Evolutionary conservation across 768 basidiomycete genomes (phyloP).

Genomic region (Xerocomus spinulosus): DNA sequence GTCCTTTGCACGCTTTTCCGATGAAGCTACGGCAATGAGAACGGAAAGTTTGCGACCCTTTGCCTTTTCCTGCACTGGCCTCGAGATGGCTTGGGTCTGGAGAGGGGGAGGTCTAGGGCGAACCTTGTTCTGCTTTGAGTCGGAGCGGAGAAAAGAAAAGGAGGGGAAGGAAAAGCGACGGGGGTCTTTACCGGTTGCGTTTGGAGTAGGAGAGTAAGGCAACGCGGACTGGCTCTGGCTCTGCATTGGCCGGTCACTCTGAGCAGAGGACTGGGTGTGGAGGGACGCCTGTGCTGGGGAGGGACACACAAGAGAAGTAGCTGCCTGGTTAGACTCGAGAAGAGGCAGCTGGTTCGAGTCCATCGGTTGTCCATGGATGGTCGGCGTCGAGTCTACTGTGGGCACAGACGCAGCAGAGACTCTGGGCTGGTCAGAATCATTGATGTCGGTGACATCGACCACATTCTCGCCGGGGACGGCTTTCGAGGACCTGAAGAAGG

Average conservation of each 20-base stretch:
- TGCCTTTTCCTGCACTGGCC: constrained; percentile 40
- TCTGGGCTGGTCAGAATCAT: constrained; percentile 12
- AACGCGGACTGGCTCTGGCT: constrained; percentile 27
- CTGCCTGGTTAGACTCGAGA: constrained; percentile 20
- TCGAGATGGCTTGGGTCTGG: constrained; percentile 19
- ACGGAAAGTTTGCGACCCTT: constrained; percentile 32
- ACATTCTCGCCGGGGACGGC: neutral
- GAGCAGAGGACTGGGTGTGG: constrained; percentile 14
- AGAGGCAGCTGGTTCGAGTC: constrained; percentile 4
- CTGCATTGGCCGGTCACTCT: constrained; percentile 17
- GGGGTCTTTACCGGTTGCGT: constrained; percentile 20
- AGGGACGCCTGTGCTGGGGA: constrained; percentile 6
- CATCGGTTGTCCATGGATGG: constrained; percentile 15
- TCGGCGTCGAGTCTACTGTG: constrained; percentile 22
- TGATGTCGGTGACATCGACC: constrained; percentile 2
- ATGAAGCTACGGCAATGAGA: constrained; percentile 28
- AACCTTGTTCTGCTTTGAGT: constrained; percentile 25
- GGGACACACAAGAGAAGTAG: constrained; percentile 18
- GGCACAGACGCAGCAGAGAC: constrained; percentile 18
- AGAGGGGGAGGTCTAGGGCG: constrained; percentile 7
- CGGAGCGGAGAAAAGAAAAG: constrained; percentile 38
- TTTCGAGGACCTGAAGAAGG: constrained; percentile 21
- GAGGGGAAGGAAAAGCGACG: constrained; percentile 50
- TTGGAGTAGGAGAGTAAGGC: constrained; percentile 16
- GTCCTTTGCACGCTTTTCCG: constrained; percentile 59